A percentile compares a stretch with the other conserved stretches of the same genome.
These are phyloP conservation scores for Gossypium mustelinum DNA, from an alignment of 345 rosid species.

Conservation along the genomic window DNA sequence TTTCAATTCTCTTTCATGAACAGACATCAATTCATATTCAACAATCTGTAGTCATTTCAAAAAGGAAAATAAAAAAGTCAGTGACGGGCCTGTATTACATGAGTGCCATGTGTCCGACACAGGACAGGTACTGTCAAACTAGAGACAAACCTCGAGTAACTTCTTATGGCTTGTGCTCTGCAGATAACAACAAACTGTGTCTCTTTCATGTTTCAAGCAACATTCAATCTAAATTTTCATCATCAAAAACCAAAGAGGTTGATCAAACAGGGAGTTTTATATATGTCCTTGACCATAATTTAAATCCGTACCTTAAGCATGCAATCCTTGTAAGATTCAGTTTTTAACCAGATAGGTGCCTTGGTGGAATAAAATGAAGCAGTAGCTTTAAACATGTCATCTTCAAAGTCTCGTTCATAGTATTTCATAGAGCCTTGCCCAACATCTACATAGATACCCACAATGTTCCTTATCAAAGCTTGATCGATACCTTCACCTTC, in stretches of 20 bases:
- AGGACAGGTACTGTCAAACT: neutral
- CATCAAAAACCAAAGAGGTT: neutral
- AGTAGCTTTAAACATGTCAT: slow-evolving; percentile 43
- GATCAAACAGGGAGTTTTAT: neutral
- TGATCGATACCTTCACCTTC: slow-evolving; percentile 61
- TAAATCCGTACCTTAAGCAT: slow-evolving; percentile 38
- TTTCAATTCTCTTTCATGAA: slow-evolving; percentile 46
- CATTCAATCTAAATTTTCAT: slow-evolving; percentile 42
- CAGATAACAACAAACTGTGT: slow-evolving; percentile 51
- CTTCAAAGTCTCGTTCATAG: slow-evolving; percentile 54
- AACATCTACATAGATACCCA: slow-evolving; percentile 55
- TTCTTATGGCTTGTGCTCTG: slow-evolving; percentile 46
- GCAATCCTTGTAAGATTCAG: slow-evolving; percentile 57
- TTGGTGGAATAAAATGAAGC: slow-evolving; percentile 57
- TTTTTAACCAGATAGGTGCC: slow-evolving; percentile 56
- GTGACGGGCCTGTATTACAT: neutral
- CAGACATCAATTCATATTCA: slow-evolving; percentile 45
- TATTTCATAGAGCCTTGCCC: slow-evolving; percentile 52
- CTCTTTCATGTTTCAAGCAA: slow-evolving; percentile 57
- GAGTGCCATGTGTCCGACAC: neutral
- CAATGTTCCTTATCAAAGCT: slow-evolving; percentile 52
- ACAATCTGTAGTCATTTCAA: slow-evolving; percentile 38
- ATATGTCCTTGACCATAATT: neutral
- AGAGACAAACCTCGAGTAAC: slow-evolving; percentile 49
- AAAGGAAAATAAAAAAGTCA: neutral